Percentiles rank a stretch among this genome's conserved stretches.
Conservation (phyloP, 2,329 filamentous ascomycete genomes). For the Stachybotrys chartarum region DNA sequence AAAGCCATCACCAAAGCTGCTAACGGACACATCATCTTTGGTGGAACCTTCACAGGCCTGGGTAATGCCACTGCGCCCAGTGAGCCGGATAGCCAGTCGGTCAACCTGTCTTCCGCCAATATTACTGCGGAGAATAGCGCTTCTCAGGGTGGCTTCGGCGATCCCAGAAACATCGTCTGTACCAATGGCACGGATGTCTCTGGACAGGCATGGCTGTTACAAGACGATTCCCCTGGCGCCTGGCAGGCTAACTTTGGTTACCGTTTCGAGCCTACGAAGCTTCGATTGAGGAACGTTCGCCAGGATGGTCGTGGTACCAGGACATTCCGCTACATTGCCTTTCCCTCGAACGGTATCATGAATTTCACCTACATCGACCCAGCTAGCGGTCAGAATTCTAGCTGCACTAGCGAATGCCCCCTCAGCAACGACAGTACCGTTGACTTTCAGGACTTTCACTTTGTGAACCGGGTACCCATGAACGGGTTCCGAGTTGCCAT, state of each 20-base stretch:
- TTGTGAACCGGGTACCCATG: conserved; percentile 86
- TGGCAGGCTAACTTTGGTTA: conserved; percentile 82
- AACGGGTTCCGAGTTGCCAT: conserved; percentile 79
- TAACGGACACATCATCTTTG: conserved; percentile 85
- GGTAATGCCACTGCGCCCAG: conserved; percentile 69
- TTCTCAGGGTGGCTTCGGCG: conserved; percentile 55
- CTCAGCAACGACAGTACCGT: conserved; percentile 62
- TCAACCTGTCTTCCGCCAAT: conserved; percentile 76
- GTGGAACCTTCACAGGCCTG: conserved; percentile 80
- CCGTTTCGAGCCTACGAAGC: conserved; percentile 77
- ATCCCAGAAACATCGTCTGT: conserved; percentile 80
- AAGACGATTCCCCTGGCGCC: conserved; percentile 66
- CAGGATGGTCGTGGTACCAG: conserved; percentile 78
- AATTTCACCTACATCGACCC: conserved; percentile 89
- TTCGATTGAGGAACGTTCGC: conserved; percentile 84
- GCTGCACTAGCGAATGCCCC: conserved; percentile 80
- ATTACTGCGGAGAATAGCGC: conserved; percentile 62
- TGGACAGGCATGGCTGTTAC: conserved; percentile 74
- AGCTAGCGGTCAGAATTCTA: conserved; percentile 54
- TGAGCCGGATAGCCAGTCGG: conserved; percentile 64
- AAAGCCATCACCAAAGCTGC: conserved; percentile 73
- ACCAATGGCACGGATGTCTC: conserved; percentile 55
- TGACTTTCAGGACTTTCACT: conserved; percentile 80
- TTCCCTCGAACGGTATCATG: conserved; percentile 88
- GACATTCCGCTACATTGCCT: conserved; percentile 77